Conservation (phyloP, 2,329 filamentous ascomycete genomes). For the Fusarium camptoceras region DNA sequence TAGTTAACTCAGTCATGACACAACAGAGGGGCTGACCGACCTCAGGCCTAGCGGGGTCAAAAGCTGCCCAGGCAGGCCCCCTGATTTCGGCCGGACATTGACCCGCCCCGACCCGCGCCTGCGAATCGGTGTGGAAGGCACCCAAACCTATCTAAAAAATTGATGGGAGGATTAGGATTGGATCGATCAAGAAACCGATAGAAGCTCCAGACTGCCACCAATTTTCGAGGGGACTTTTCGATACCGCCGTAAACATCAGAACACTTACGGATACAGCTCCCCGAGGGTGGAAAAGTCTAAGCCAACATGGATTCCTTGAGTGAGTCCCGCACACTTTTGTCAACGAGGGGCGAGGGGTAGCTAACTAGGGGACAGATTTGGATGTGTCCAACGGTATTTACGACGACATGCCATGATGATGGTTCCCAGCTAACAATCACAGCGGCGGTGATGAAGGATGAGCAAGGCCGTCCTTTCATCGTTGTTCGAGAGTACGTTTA, state of each 20-base stretch:
- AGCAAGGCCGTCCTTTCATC: slow-evolving; percentile 96
- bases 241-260: slow-evolving; percentile 41
- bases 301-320: slow-evolving; percentile 55
- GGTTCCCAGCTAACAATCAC: slow-evolving; percentile 40
- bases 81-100: slow-evolving; percentile 46
- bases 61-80: slow-evolving; percentile 18
- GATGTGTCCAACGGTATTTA: slow-evolving; percentile 83
- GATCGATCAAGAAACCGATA: slow-evolving; percentile 45
- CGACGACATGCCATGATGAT: slow-evolving; percentile 20
- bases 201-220: slow-evolving; percentile 49
- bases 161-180: slow-evolving; percentile 27
- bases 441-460: slow-evolving; percentile 91
- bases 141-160: slow-evolving; percentile 52
- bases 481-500: slow-evolving; percentile 92
- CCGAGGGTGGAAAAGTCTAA: slow-evolving; percentile 43
- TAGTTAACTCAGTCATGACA: too few species aligned
- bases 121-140: slow-evolving; percentile 48
- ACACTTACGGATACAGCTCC: slow-evolving; percentile 45
- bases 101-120: slow-evolving; percentile 50
- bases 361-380: slow-evolving; percentile 70
- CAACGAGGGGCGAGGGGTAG: slow-evolving; percentile 45
- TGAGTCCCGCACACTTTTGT: slow-evolving; percentile 48
- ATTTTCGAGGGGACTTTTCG: slow-evolving; percentile 41
- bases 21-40: too few species aligned
- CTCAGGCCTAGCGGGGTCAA: slow-evolving; percentile 17